These are phyloP conservation scores for Vaccinium myrtillus DNA, from an alignment of 148 eudicot species.

Conservation along the genomic window DNA sequence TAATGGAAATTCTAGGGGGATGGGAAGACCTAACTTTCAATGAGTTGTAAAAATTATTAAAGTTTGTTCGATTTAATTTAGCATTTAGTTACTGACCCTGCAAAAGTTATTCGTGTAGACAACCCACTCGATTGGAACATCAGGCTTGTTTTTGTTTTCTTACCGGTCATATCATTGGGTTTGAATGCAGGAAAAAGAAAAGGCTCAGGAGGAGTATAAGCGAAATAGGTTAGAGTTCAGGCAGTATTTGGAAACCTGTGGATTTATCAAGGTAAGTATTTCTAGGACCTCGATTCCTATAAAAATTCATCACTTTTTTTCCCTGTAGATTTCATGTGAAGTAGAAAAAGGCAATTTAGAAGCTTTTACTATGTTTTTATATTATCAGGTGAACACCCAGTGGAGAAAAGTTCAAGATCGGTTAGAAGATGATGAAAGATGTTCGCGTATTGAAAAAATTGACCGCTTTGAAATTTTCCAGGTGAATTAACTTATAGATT, in stretches of 20 bases:
- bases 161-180: background rate
- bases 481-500: constrained; percentile 34
- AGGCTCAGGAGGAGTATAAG: constrained; percentile 85
- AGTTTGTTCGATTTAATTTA: background rate
- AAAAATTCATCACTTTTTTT: background rate
- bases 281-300: constrained; percentile 5
- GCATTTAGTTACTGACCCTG: background rate
- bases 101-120: background rate
- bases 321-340: background rate
- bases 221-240: constrained; percentile 73
- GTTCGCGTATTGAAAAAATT: constrained; percentile 86
- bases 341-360: background rate
- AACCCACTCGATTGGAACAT: background rate
- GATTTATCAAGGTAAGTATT: constrained; percentile 71
- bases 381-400: constrained; percentile 67
- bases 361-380: background rate
- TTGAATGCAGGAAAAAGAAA: constrained; percentile 70
- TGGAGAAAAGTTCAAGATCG: constrained; percentile 98
- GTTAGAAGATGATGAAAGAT: constrained; percentile 90
- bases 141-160: background rate
- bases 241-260: constrained; percentile 80
- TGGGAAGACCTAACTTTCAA: background rate
- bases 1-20: background rate
- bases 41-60: background rate
- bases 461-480: constrained; percentile 86